phyloP scores from a whole-genome alignment of 1,284 basidiomycete genomes.

The Cystobasidium sp. region DNA sequence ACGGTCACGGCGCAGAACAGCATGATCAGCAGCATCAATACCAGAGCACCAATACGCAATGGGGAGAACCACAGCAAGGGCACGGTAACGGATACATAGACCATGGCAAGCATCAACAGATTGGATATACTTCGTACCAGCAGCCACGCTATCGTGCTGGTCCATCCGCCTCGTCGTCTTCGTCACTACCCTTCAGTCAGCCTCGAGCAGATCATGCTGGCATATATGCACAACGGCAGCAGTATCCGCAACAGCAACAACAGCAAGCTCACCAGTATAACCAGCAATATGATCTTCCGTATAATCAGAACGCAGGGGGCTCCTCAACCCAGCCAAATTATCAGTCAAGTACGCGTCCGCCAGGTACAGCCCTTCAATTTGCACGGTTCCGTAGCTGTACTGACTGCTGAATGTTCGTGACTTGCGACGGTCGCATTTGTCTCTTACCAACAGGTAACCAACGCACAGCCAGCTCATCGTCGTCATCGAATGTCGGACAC shows the following conservation, averaged over 20 bases:
- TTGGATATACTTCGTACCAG: neutral
- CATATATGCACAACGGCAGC: neutral
- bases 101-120: neutral
- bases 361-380: constrained; percentile 14
- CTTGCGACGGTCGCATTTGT: too few species aligned
- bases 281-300: neutral
- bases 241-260: neutral
- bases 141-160: neutral
- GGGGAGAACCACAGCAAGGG: constrained; percentile 5
- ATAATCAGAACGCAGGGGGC: neutral
- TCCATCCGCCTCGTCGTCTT: neutral
- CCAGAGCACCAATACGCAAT: neutral
- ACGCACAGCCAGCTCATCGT: neutral
- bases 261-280: neutral
- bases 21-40: constrained; percentile 6
- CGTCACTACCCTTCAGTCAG: neutral
- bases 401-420: too few species aligned
- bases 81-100: constrained; percentile 1
- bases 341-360: neutral
- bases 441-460: neutral
- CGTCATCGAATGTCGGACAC: too few species aligned
- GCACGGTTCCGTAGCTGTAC: neutral
- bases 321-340: neutral
- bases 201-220: neutral
- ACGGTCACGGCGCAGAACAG: constrained; percentile 1